phyloP scores from a whole-genome alignment of 176 grass and related monocot species.

The Aechmea fasciata region DNA sequence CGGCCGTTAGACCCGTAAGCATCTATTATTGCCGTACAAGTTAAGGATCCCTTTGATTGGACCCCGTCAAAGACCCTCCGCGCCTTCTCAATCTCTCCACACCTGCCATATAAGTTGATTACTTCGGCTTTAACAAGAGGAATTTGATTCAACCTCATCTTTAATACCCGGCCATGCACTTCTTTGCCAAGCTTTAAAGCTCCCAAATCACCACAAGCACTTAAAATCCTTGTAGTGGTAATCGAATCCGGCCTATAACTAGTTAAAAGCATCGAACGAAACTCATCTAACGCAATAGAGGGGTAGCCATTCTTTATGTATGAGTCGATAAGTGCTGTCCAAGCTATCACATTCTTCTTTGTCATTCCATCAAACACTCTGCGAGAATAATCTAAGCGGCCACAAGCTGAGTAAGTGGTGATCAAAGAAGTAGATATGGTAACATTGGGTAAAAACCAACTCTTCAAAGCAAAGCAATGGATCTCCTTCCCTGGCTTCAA shows the following conservation, averaged over 20 bases:
- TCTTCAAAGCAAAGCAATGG: slow-evolving; percentile 64
- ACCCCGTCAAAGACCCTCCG: slow-evolving; percentile 48
- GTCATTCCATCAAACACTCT: slow-evolving; percentile 56
- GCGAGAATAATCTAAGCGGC: slow-evolving; percentile 44
- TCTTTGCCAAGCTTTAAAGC: slow-evolving; percentile 47
- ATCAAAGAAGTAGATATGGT: slow-evolving; percentile 76
- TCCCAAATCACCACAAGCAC: slow-evolving; percentile 31
- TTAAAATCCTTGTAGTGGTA: slow-evolving; percentile 65
- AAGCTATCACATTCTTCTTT: slow-evolving; percentile 69
- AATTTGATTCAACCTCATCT: slow-evolving; percentile 47
- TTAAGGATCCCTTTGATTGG: slow-evolving; percentile 58
- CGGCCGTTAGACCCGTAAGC: slow-evolving; percentile 50
- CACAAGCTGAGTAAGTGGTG: slow-evolving; percentile 49
- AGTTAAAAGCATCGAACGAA: slow-evolving; percentile 53
- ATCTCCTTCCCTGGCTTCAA: slow-evolving; percentile 60
- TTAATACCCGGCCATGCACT: slow-evolving; percentile 52
- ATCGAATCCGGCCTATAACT: slow-evolving; percentile 52
- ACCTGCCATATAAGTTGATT: slow-evolving; percentile 72
- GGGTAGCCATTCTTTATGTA: slow-evolving; percentile 60
- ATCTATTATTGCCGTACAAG: slow-evolving; percentile 75
- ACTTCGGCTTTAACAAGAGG: slow-evolving; percentile 56
- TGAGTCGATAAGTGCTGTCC: slow-evolving; percentile 75
- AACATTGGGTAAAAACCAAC: slow-evolving; percentile 70
- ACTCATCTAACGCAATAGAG: slow-evolving; percentile 47
- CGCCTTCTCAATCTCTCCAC: slow-evolving; percentile 48